Evolutionary conservation across 2,329 filamentous ascomycete species (phyloP).

Genomic region (Penicillium rolfsii): DNA sequence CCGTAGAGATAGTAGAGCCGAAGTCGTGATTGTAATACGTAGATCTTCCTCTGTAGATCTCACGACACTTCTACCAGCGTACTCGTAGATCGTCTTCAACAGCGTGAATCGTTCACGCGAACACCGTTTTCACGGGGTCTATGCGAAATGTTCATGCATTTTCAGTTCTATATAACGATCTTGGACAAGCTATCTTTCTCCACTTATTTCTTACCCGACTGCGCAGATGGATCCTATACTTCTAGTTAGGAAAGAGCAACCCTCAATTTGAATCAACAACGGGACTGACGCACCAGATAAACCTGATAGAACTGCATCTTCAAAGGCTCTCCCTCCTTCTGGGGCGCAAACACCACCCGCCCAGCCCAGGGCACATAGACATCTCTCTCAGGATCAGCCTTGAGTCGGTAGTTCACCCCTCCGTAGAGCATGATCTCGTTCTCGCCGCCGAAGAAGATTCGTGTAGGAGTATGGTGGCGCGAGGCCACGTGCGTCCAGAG

Average conservation of each 20-base stretch:
- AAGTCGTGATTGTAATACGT: not conserved
- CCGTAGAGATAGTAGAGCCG: constrained; percentile 6
- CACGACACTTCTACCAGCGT: not conserved
- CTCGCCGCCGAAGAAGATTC: constrained; percentile 38
- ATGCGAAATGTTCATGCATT: not conserved
- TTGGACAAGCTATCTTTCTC: not conserved
- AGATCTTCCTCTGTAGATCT: not conserved
- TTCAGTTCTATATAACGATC: constrained; percentile 1
- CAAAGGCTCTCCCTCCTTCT: constrained; percentile 25
- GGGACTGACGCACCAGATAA: constrained; percentile 39
- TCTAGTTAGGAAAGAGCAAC: constrained; percentile 10
- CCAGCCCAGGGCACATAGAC: constrained; percentile 44
- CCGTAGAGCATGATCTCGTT: constrained; percentile 45
- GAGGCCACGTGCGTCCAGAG: constrained; percentile 43
- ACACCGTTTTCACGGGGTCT: not conserved
- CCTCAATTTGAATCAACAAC: not conserved
- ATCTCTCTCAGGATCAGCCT: constrained; percentile 34
- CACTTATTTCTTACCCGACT: constrained; percentile 39
- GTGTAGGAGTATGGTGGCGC: constrained; percentile 37
- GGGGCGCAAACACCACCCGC: constrained; percentile 39
- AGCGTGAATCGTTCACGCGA: not conserved
- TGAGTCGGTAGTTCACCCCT: constrained; percentile 41
- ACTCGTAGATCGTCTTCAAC: not conserved
- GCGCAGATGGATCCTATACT: constrained; percentile 38
- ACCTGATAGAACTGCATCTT: constrained; percentile 48